Evolutionary conservation across 306 rosid genomes (phyloP).

Genomic region (Malus fusca): DNA sequence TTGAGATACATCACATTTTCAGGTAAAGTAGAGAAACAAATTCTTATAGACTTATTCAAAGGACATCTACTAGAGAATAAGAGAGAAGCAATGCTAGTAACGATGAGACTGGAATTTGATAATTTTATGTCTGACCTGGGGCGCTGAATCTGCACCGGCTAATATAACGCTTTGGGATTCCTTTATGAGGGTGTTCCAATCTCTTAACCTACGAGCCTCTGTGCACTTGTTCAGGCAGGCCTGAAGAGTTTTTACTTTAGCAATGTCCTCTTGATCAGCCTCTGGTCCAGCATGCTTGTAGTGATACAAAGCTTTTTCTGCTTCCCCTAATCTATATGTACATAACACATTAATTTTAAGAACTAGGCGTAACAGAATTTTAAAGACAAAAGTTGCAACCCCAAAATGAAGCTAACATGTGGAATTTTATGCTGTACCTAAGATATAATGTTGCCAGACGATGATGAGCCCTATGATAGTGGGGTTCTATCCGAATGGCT

Average conservation of each 20-base stretch:
- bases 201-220: slow-evolving; percentile 60
- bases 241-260: slow-evolving; percentile 57
- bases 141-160: slow-evolving; percentile 76
- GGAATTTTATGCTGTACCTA: slow-evolving; percentile 34
- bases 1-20: not conserved
- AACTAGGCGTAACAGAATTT: not conserved
- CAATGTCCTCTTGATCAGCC: slow-evolving; percentile 69
- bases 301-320: slow-evolving; percentile 69
- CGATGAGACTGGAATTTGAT: not conserved
- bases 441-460: slow-evolving; percentile 72
- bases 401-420: not conserved
- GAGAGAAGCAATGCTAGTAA: not conserved
- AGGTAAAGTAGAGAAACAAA: not conserved
- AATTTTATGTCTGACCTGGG: slow-evolving; percentile 41
- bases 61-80: not conserved
- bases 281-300: slow-evolving; percentile 74
- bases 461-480: slow-evolving; percentile 79
- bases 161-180: slow-evolving; percentile 37
- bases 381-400: not conserved
- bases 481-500: slow-evolving; percentile 78
- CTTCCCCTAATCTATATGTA: slow-evolving; percentile 62
- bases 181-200: slow-evolving; percentile 66
- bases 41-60: not conserved
- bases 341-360: not conserved
- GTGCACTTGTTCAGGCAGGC: slow-evolving; percentile 58